Base-by-base conservation (phyloP, 2,329 filamentous ascomycete species). In the Colletotrichum eremochloae region DNA sequence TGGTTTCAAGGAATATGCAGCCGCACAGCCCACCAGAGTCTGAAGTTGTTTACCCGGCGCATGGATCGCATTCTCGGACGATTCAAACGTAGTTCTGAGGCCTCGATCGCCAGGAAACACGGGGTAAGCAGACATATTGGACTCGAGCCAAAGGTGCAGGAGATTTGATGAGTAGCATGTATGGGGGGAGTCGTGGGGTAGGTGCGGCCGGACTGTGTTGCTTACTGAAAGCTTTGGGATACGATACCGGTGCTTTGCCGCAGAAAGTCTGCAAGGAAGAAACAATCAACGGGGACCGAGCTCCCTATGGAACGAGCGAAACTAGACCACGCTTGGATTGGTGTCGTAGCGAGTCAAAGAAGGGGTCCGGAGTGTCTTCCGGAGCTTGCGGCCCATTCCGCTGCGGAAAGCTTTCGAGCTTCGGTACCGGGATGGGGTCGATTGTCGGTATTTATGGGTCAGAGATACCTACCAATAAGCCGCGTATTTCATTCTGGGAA, bases 1-100 rank as follows among this genome's bases (percentile, higher is more conserved):
- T 50, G 66, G 69, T 69, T 72, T 72, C 69, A 69, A 69, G 66
- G 53, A 48, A 72, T 38, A 61, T 31, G 69, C 69, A 72, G 50
- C 46, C 69, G 60, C 69, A 72, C 69, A 64, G 69, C 38, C 66
- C 58, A 18, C 40, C 42, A 58, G 33, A 29, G 52, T 63, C 38
- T 68, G 53, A 50, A 33, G 60, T 69, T 50, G 56, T 55, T 64
- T 48, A 60, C 46, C 61, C 69, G 53, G 69, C 69, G 66, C 69
- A 72, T 69, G 60, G 69, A 69, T 55, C 66, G 53, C 69, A 69
- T 72, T 29, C 66, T 72, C 69, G 66, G 69, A 72, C 66, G 69
- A 72, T 72, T 66, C 64, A 66, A 72, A 67, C 69, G 66, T 60
- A 55, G 55, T 61, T 72, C 60, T 53, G 24, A 48, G 48, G 31